Conservation (phyloP, 23 red algal species). For the Gracilaria caudata region DNA sequence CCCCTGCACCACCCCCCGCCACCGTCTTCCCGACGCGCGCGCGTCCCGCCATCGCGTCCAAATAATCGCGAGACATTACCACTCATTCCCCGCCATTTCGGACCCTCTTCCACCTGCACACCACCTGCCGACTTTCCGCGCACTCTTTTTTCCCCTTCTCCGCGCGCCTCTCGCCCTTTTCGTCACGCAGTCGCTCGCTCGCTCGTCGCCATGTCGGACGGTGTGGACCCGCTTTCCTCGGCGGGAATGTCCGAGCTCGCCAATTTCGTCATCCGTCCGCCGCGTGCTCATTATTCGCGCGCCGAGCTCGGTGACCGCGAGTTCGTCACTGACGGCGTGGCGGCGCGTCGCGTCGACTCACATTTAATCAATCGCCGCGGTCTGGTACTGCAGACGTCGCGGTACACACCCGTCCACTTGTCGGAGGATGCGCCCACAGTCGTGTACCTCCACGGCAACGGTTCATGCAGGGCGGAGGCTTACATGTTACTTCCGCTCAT, state of each 20-base stretch:
- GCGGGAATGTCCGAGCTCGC: conserved; percentile 74
- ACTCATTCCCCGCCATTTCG: neutral
- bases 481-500: conserved; percentile 41
- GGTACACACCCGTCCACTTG: conserved; percentile 26
- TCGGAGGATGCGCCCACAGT: conserved; percentile 54
- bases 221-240: conserved; percentile 53
- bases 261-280: conserved; percentile 83
- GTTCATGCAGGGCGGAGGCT: conserved; percentile 74
- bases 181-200: neutral
- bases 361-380: conserved; percentile 57
- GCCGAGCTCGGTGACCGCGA: conserved; percentile 65
- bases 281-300: conserved; percentile 69
- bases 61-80: neutral
- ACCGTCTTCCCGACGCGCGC: neutral
- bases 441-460: conserved; percentile 86
- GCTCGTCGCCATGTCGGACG: conserved; percentile 34
- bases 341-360: conserved; percentile 56
- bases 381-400: conserved; percentile 34
- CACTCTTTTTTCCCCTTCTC: neutral
- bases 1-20: neutral
- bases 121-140: neutral
- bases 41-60: neutral
- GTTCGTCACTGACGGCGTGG: conserved; percentile 41
- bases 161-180: neutral
- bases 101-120: neutral